Base-by-base conservation (phyloP, 208 protist species). In the Strigomonas culicis region DNA sequence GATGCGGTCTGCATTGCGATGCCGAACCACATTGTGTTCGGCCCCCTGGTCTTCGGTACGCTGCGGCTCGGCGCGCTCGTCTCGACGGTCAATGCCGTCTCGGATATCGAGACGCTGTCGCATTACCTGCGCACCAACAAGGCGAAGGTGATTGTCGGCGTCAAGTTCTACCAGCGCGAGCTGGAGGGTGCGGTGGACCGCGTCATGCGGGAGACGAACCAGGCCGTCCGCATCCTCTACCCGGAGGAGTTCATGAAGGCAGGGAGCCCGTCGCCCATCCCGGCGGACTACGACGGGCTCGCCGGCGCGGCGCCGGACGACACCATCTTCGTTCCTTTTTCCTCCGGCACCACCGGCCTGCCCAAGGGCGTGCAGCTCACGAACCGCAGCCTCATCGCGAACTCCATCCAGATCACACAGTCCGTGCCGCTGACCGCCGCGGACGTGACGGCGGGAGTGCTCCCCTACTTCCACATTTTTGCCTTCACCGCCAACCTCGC, bases 401-500 rank as follows among this genome's bases (percentile, higher is more conserved):
- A 76, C 66, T n/a, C 73, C 15, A 4, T 51, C 21, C 77, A 78
- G 31, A 28, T 22, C n/a, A n/a, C n/a, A n/a, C n/a, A n/a, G 34
- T 74, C 31, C 11, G 39, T 15, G 72, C 13, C 41, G 19, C 41
- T 81, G 15, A 28, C 24, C 15, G 25, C 41, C 13, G 41, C 15
- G 41, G 49, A 8, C 27, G 15, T 60, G 13, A 31, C 66, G 22
- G 32, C 56, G 11, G n/a, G 19, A 31, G 19, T 51, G 7, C 4
- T 51, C 1, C 22, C 46, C 2, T 30, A 21, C 25, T 96, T 85
- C 32, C 90, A 96, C 66, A 92, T 95, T 65, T 96, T 88, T 67
- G 88, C 79, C 31, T 68, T 93, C 61, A 80, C 86, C n/a, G 53
- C 83, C 25, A 68, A 76, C 25, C 21, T 89, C 21, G 61, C 71